A percentile compares a stretch with the other conserved stretches of the same genome.
Conservation (phyloP, 257 asterid genomes). For the Capsicum rhomboideum region DNA sequence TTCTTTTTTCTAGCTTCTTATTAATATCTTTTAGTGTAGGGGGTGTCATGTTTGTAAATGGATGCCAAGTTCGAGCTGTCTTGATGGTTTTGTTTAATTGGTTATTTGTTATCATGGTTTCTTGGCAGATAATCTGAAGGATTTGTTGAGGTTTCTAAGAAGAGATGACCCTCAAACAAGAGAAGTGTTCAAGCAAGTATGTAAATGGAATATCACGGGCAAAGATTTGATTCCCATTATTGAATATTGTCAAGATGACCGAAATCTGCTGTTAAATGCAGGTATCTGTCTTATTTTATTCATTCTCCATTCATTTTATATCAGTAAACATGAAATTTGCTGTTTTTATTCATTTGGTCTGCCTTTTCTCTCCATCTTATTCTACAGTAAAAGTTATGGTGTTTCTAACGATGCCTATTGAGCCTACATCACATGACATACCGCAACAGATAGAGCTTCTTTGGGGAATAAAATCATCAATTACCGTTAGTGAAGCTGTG, state of each 20-base stretch:
- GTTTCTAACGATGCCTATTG: constrained; percentile 90
- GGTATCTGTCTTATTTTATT: constrained; percentile 27
- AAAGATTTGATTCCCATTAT: constrained; percentile 80
- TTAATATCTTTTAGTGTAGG: background rate
- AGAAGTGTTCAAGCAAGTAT: constrained; percentile 87
- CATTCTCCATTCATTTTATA: background rate
- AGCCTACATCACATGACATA: constrained; percentile 64
- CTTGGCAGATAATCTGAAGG: constrained; percentile 76
- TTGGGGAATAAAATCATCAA: constrained; percentile 72
- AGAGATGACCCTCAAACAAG: constrained; percentile 88
- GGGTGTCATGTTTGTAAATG: background rate
- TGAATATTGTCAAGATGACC: constrained; percentile 62
- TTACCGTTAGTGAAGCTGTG: constrained; percentile 50
- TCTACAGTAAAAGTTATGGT: constrained; percentile 84
- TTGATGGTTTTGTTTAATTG: background rate
- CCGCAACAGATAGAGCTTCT: constrained; percentile 82
- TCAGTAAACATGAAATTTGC: background rate
- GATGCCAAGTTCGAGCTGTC: background rate
- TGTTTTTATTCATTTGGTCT: background rate
- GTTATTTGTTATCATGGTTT: background rate
- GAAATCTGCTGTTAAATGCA: constrained; percentile 66
- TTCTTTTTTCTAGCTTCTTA: background rate
- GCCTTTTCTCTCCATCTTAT: background rate
- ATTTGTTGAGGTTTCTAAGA: constrained; percentile 78
- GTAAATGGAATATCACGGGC: constrained; percentile 74